phyloP scores from a whole-genome alignment of 257 asterid species.

The Avicennia marina region DNA sequence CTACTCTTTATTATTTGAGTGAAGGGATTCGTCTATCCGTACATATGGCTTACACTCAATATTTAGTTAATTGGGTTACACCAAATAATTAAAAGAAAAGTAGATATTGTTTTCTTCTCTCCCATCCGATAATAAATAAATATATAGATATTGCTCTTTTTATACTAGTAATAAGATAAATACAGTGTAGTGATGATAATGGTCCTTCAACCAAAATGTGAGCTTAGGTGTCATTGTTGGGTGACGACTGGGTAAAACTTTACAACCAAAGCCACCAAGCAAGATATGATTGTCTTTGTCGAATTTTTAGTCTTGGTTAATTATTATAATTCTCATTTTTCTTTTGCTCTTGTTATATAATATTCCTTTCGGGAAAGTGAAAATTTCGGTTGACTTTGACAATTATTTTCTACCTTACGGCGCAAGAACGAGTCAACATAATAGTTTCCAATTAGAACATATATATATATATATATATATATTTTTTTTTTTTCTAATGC shows the following conservation, averaged over 20 bases:
- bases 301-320: background rate
- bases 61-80: too few species aligned
- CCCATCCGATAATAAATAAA: too few species aligned
- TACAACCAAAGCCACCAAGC: constrained; percentile 18
- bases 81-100: background rate
- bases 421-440: constrained; percentile 2
- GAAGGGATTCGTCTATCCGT: background rate
- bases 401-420: constrained; percentile 10
- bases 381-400: constrained; percentile 18
- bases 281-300: constrained; percentile 3
- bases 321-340: constrained; percentile 9
- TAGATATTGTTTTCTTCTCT: too few species aligned
- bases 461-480: background rate
- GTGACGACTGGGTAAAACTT: constrained; percentile 46
- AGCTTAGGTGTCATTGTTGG: constrained; percentile 32
- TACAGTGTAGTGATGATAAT: constrained; percentile 1
- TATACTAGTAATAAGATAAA: background rate
- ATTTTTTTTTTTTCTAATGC: too few species aligned
- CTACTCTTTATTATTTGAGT: constrained; percentile 3
- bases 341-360: too few species aligned
- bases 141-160: background rate
- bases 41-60: too few species aligned
- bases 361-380: constrained; percentile 5
- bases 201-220: constrained; percentile 34
- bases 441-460: background rate